Base-by-base conservation (phyloP, 805 yeast species). In the Yamadazyma takamatsuzukensis region DNA sequence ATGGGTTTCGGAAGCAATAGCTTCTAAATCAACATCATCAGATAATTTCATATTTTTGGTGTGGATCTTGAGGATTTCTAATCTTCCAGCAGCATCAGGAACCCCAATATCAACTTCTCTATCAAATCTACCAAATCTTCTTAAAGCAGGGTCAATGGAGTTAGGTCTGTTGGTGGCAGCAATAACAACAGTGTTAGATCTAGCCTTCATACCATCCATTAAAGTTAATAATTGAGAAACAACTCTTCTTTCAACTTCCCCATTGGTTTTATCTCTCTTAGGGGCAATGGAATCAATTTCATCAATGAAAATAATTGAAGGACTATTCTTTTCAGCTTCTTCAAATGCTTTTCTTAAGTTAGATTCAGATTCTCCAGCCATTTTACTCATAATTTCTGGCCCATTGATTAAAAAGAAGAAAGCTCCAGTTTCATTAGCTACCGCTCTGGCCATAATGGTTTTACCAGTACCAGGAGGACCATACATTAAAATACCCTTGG, bases 381-480 rank as follows among this genome's bases (percentile, higher is more conserved):
- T 93, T 69, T 93, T 93, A 35, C 97, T 89, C 98, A 93, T 93
- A 55, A 93, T 95, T 67, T 93, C 98, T 7, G 98, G 98, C 64
- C 98, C 98, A 59, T 93, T 93, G 63, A 93, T 93, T 52, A 93
- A 76, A 62, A 93, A 93, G 77, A 93, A 93, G 61, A 93, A 93
- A 1, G 98, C 98, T 56, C 98, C 98, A 15, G 98, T 93, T 66
- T 93, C 98, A 53, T 93, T 93, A 29, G 98, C 98, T 33, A 93
- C 98, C n/a, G 98, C 98, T 61, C 98, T 81, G 2, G 98, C 98
- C 96, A 93, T 88, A 48, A 93, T 73, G 19, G 98, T 93, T 68
- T 93, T 93, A 84, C 98, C 98, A 11, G 98, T 93, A 78, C 98
- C 98, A 21, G 98, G 98, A 30, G 98, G 98, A 55, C 98, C 98